These are phyloP conservation scores for Cyamopsis tetragonoloba DNA, from an alignment of 306 rosid genomes.

Conservation along the genomic window DNA sequence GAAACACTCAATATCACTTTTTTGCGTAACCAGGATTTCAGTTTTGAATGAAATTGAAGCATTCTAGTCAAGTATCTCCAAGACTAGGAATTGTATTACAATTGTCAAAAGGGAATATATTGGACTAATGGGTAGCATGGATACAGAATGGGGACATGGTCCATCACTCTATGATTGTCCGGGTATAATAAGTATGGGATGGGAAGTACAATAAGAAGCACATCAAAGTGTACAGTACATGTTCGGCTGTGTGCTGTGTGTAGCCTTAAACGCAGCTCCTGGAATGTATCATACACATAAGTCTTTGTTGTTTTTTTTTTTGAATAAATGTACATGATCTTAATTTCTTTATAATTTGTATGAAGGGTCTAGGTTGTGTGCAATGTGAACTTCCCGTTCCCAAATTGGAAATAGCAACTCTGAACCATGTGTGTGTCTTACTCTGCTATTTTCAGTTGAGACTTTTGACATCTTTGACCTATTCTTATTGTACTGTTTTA, in stretches of 20 bases:
- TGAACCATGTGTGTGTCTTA: background rate
- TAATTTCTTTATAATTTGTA: background rate
- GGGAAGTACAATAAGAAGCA: background rate
- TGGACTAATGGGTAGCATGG: background rate
- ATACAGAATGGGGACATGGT: constrained; percentile 17
- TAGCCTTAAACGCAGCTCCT: constrained; percentile 22
- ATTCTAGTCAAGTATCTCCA: constrained; percentile 9
- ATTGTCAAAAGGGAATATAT: constrained; percentile 5
- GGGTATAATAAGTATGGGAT: background rate
- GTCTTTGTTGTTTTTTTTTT: no score
- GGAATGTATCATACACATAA: background rate
- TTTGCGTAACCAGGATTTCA: background rate
- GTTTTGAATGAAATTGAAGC: background rate
- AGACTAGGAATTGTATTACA: background rate
- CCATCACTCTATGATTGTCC: constrained; percentile 9
- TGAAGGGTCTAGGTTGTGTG: background rate
- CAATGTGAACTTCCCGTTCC: background rate
- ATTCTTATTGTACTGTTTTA: background rate
- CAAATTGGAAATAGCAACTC: background rate
- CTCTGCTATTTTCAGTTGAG: background rate
- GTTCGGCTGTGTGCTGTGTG: constrained; percentile 1
- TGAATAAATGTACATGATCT: background rate
- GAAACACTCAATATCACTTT: constrained; percentile 5
- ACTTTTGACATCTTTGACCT: background rate
- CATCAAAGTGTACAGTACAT: background rate